These are phyloP conservation scores for Wickerhamomyces kurtzmanii DNA, from an alignment of 805 yeast species.

Conservation along the genomic window DNA sequence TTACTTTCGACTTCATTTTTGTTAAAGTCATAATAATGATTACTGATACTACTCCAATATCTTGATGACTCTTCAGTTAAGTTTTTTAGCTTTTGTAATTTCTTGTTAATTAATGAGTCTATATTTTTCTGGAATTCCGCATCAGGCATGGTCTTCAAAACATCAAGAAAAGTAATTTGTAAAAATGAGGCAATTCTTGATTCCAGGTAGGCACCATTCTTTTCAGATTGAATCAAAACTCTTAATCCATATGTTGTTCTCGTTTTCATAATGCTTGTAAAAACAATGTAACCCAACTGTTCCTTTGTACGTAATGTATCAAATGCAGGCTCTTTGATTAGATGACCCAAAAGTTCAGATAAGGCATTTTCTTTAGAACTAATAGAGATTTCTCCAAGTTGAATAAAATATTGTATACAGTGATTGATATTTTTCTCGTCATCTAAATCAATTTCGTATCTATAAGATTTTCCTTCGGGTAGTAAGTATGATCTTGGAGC, in stretches of 20 bases:
- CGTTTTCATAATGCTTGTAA: constrained; percentile 59
- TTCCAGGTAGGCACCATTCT: constrained; percentile 63
- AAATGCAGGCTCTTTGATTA: constrained; percentile 81
- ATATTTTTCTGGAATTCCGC: constrained; percentile 65
- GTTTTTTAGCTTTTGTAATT: constrained; percentile 66
- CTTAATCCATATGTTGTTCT: constrained; percentile 69
- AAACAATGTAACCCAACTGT: constrained; percentile 92
- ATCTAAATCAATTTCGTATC: constrained; percentile 39
- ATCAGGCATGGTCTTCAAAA: constrained; percentile 40
- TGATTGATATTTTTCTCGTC: constrained; percentile 75
- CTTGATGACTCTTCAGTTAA: constrained; percentile 64
- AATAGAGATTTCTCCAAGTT: constrained; percentile 44
- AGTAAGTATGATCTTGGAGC: constrained; percentile 32
- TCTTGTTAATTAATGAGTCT: constrained; percentile 53
- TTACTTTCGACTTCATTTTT: constrained; percentile 48
- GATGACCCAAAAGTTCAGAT: constrained; percentile 60
- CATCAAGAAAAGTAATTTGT: constrained; percentile 26
- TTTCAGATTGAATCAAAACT: constrained; percentile 77
- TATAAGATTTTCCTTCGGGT: constrained; percentile 26
- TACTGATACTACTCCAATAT: constrained; percentile 57
- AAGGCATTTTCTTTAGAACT: constrained; percentile 36
- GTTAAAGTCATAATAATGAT: constrained; percentile 73
- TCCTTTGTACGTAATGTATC: constrained; percentile 86
- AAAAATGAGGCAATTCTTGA: constrained; percentile 67
- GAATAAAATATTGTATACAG: constrained; percentile 70